phyloP scores from a whole-genome alignment of 805 yeast species.

The Wickerhamiella brachini region DNA sequence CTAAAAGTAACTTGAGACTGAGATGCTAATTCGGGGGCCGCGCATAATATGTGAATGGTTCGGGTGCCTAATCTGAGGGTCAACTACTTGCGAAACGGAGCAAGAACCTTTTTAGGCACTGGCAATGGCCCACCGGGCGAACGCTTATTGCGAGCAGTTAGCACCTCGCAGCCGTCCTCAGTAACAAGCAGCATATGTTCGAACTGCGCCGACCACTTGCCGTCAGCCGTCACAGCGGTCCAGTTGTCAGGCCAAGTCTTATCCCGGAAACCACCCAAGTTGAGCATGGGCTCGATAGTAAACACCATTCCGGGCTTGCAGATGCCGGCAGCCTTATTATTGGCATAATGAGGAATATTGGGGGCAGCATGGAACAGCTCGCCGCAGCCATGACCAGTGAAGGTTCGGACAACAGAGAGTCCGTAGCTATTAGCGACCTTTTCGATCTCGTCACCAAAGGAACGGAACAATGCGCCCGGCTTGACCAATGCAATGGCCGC shows the following conservation, averaged over 20 bases:
- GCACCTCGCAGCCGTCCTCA: conserved; percentile 81
- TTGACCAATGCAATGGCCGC: conserved; percentile 72
- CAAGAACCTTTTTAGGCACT: conserved; percentile 12
- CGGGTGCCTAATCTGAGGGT: no score
- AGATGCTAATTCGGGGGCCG: no score
- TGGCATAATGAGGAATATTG: conserved; percentile 85
- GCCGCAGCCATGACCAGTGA: conserved; percentile 90
- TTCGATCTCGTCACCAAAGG: conserved; percentile 78
- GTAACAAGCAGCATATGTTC: conserved; percentile 85
- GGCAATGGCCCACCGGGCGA: conserved; percentile 76
- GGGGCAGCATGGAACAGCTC: conserved; percentile 83
- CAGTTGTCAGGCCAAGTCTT: conserved; percentile 93
- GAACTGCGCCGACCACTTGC: conserved; percentile 82
- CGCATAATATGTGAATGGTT: no score
- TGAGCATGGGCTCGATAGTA: conserved; percentile 96
- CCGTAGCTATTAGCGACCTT: conserved; percentile 64
- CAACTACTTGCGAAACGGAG: background rate
- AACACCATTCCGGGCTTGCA: conserved; percentile 94
- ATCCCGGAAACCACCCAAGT: conserved; percentile 70
- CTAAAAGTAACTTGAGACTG: no score
- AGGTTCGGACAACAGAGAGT: conserved; percentile 79
- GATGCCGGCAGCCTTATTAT: conserved; percentile 83
- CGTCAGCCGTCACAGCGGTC: conserved; percentile 89
- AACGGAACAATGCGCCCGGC: conserved; percentile 83
- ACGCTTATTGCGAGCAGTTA: conserved; percentile 63